A percentile compares a stretch with the other conserved stretches of the same genome.
These are phyloP conservation scores for Basipetospora chlamydospora DNA, from an alignment of 2,329 filamentous ascomycete species.

Conservation along the genomic window DNA sequence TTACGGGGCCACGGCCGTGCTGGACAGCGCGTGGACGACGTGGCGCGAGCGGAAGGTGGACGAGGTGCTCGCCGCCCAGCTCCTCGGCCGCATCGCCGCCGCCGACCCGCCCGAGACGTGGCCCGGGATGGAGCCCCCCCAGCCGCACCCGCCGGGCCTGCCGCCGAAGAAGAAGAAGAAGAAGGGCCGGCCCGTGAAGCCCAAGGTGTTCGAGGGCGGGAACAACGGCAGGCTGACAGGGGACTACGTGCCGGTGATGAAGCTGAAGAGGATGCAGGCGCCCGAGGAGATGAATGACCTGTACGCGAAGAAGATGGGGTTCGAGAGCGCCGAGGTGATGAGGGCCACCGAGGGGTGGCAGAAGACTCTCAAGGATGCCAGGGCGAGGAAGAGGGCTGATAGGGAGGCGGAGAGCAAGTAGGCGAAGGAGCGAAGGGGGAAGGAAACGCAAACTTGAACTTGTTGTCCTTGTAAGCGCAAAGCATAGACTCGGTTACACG, in stretches of 20 bases:
- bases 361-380: slow-evolving; percentile 8
- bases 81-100: slow-evolving; percentile 48
- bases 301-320: slow-evolving; percentile 48
- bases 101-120: slow-evolving; percentile 17
- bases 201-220: slow-evolving; percentile 37
- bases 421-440: background rate
- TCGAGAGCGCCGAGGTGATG: slow-evolving; percentile 35
- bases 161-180: slow-evolving; percentile 14
- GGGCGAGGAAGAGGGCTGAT: slow-evolving; percentile 12
- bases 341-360: slow-evolving; percentile 17
- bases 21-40: slow-evolving; percentile 64
- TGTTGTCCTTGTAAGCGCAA: background rate
- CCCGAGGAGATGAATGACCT: slow-evolving; percentile 43
- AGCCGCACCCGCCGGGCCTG: slow-evolving; percentile 31
- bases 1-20: slow-evolving; percentile 49
- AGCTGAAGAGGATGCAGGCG: slow-evolving; percentile 31
- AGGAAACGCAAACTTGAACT: background rate
- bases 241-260: slow-evolving; percentile 37
- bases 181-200: slow-evolving; percentile 9
- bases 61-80: slow-evolving; percentile 62
- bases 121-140: background rate
- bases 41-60: slow-evolving; percentile 85
- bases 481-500: no score
- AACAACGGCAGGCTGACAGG: slow-evolving; percentile 34
- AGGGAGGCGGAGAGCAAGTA: slow-evolving; percentile 8